These are phyloP conservation scores for Diplodia mutila DNA, from an alignment of 2,329 filamentous ascomycete species.

Conservation along the genomic window DNA sequence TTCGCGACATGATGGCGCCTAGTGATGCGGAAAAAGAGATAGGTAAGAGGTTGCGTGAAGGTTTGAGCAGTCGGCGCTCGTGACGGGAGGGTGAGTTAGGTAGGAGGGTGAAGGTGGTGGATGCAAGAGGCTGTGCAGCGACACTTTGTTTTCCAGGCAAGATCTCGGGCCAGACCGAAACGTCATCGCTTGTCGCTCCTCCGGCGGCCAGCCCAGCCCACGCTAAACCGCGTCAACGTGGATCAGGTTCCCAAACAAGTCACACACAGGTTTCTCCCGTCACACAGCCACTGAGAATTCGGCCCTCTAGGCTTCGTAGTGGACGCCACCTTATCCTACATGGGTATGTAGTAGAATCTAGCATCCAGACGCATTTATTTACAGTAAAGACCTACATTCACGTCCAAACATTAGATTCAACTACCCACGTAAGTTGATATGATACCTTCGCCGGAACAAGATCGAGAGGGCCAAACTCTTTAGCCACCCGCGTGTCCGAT, in stretches of 20 bases:
- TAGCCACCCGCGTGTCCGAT: too few relatives aligned
- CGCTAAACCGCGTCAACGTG: slow-evolving; percentile 22
- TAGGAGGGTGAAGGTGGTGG: slow-evolving; percentile 4
- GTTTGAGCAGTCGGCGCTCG: neutral
- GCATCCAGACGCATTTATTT: too few relatives aligned
- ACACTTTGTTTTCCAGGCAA: slow-evolving; percentile 26
- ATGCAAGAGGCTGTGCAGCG: slow-evolving; percentile 25
- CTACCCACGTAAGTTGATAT: too few relatives aligned
- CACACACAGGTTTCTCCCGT: slow-evolving; percentile 6
- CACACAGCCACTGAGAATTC: too few relatives aligned
- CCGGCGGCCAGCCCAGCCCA: neutral
- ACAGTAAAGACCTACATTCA: too few relatives aligned
- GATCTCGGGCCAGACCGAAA: slow-evolving; percentile 25
- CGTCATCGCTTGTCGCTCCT: slow-evolving; percentile 17
- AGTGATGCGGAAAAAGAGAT: slow-evolving; percentile 1
- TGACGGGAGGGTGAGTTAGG: neutral
- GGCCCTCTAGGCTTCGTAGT: too few relatives aligned
- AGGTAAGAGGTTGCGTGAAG: neutral
- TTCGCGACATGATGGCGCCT: slow-evolving; percentile 63
- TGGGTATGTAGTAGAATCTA: too few relatives aligned
- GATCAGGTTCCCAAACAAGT: slow-evolving; percentile 16
- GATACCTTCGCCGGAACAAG: too few relatives aligned
- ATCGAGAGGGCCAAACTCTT: too few relatives aligned
- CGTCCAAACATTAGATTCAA: too few relatives aligned
- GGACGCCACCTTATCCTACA: too few relatives aligned